Evolutionary conservation across 1,284 basidiomycete species (phyloP).

Genomic region (Amylostereum areolatum): DNA sequence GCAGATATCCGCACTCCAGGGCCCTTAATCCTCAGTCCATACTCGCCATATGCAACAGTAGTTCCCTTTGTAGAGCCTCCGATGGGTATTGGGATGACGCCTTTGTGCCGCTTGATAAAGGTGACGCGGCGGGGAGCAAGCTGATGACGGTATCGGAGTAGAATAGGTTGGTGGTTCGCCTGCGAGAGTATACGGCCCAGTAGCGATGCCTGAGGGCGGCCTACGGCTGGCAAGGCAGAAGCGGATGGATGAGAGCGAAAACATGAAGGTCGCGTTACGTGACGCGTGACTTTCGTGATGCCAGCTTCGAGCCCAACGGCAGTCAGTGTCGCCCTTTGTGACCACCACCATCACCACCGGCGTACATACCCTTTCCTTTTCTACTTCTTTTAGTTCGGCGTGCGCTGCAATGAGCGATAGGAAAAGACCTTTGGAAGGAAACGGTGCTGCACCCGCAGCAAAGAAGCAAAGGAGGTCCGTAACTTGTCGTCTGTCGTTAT

Average conservation of each 20-base stretch:
- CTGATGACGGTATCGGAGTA: conserved; percentile 39
- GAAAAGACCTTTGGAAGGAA: conserved; percentile 32
- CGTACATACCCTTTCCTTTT: neutral
- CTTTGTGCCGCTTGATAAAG: conserved; percentile 85
- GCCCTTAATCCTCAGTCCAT: conserved; percentile 86
- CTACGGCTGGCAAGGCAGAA: neutral
- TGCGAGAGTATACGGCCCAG: neutral
- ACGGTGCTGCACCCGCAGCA: conserved; percentile 39
- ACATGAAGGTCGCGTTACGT: conserved; percentile 9
- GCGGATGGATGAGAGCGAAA: neutral
- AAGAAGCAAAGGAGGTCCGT: conserved; percentile 71
- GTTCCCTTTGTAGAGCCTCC: conserved; percentile 95
- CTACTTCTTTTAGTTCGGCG: too few relatives aligned
- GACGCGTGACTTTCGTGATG: neutral
- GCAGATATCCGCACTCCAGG: conserved; percentile 82
- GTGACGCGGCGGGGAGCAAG: conserved; percentile 82
- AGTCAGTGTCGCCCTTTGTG: too few relatives aligned
- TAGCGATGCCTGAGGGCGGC: conserved; percentile 2
- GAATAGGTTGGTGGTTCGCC: neutral
- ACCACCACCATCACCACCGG: neutral
- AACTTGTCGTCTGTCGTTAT: conserved; percentile 1
- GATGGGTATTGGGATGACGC: conserved; percentile 72
- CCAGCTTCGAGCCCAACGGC: neutral
- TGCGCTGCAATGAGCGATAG: conserved; percentile 27
- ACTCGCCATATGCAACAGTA: conserved; percentile 87